Conservation (phyloP, 345 rosid genomes). For the Eucalyptus curtisii region DNA sequence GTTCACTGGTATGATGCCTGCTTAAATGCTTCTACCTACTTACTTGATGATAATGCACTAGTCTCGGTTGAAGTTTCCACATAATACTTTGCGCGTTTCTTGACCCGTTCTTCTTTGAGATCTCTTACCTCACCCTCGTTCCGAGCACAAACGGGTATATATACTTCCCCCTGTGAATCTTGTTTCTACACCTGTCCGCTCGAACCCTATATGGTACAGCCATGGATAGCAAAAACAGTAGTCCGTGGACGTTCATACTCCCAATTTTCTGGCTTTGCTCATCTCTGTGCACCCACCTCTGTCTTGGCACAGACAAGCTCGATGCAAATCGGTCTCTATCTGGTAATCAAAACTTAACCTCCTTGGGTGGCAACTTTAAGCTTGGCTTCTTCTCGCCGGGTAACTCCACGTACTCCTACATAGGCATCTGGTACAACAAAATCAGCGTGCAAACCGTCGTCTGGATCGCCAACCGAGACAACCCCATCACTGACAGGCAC, state of each 20-base stretch:
- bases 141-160: neutral
- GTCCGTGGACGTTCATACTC: constrained; percentile 6
- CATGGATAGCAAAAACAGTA: constrained; percentile 5
- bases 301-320: constrained; percentile 25
- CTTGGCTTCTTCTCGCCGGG: constrained; percentile 67
- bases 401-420: constrained; percentile 36
- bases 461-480: constrained; percentile 79
- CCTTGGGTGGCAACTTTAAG: constrained; percentile 24
- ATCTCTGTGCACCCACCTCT: constrained; percentile 2
- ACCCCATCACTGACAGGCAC: constrained; percentile 26
- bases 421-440: constrained; percentile 60
- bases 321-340: constrained; percentile 35
- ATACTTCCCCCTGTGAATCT: neutral
- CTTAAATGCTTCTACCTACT: neutral
- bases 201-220: neutral
- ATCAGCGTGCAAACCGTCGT: constrained; percentile 27
- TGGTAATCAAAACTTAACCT: constrained; percentile 42
- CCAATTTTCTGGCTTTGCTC: constrained; percentile 9
- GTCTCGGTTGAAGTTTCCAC: neutral
- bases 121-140: neutral
- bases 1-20: rapidly evolving
- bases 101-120: neutral
- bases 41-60: neutral
- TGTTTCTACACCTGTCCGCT: neutral
- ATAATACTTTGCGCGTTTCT: neutral